Evolutionary conservation across 2,329 filamentous ascomycete genomes (phyloP).

Genomic region (Lasiodiplodia theobromae): DNA sequence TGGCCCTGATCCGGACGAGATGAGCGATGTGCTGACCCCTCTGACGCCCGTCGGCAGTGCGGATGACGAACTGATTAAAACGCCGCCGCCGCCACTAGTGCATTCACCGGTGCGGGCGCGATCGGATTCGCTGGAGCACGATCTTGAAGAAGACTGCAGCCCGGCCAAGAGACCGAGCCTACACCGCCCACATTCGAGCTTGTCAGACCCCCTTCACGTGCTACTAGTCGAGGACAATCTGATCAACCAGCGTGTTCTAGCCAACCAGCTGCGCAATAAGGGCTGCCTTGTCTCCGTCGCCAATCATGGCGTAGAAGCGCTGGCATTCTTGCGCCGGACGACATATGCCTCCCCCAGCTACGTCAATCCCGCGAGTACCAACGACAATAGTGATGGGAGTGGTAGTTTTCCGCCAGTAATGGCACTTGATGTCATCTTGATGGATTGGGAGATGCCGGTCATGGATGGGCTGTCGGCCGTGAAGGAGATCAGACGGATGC

Average conservation of each 20-base stretch:
- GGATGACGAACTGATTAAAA: not conserved
- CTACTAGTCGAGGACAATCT: constrained; percentile 48
- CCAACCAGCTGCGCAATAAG: constrained; percentile 42
- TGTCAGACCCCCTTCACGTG: constrained; percentile 32
- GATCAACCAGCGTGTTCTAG: constrained; percentile 46
- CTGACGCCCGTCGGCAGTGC: not conserved
- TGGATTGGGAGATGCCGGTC: constrained; percentile 50
- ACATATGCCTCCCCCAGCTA: not conserved
- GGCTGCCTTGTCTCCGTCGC: constrained; percentile 43
- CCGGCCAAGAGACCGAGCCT: not conserved
- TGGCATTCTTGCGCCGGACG: constrained; percentile 40
- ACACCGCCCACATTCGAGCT: not conserved
- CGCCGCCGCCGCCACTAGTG: not conserved
- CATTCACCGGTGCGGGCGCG: not conserved
- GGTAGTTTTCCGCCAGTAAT: not conserved
- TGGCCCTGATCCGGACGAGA: not conserved
- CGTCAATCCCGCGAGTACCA: too few relatives aligned
- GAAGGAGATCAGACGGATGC: constrained; percentile 43
- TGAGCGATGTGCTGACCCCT: not conserved
- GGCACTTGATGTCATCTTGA: constrained; percentile 43
- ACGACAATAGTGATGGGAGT: not conserved
- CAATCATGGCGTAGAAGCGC: constrained; percentile 42
- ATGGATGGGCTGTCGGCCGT: constrained; percentile 48
- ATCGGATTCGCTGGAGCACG: not conserved
- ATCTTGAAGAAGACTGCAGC: not conserved